These are phyloP conservation scores for Bertia moriformis DNA, from an alignment of 2,329 filamentous ascomycete species.

Conservation along the genomic window DNA sequence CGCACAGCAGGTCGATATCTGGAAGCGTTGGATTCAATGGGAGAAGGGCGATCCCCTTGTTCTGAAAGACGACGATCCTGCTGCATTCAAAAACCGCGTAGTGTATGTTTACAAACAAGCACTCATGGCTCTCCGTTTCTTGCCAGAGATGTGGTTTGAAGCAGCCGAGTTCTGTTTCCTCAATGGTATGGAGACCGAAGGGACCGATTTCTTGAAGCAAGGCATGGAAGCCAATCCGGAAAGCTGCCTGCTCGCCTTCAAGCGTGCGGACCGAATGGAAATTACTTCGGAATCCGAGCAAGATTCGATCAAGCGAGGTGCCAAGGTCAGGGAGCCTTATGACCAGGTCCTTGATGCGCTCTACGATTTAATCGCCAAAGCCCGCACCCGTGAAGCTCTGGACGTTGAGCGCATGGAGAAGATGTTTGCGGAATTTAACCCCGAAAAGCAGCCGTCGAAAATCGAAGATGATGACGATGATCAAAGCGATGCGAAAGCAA, in stretches of 20 bases:
- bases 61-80: constrained; percentile 65
- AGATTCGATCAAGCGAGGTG: constrained; percentile 43
- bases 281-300: constrained; percentile 66
- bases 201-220: constrained; percentile 55
- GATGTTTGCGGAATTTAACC: constrained; percentile 21
- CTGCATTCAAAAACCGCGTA: constrained; percentile 62
- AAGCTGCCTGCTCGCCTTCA: constrained; percentile 78
- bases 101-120: constrained; percentile 89
- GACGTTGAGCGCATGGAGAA: constrained; percentile 43
- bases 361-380: constrained; percentile 70
- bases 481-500: constrained; percentile 32
- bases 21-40: constrained; percentile 91
- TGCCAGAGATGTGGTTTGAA: constrained; percentile 91
- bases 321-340: constrained; percentile 62
- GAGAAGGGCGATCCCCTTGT: constrained; percentile 87
- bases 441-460: constrained; percentile 9
- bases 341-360: constrained; percentile 70
- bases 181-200: constrained; percentile 36
- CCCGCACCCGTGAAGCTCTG: constrained; percentile 46
- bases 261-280: constrained; percentile 78
- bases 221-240: constrained; percentile 85
- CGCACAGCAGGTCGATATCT: constrained; percentile 67
- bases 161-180: constrained; percentile 83
- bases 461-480: constrained; percentile 6
- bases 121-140: constrained; percentile 82